These are phyloP conservation scores for Phytophthora cajani DNA, from an alignment of 352 stramenopile genomes.

Conservation along the genomic window DNA sequence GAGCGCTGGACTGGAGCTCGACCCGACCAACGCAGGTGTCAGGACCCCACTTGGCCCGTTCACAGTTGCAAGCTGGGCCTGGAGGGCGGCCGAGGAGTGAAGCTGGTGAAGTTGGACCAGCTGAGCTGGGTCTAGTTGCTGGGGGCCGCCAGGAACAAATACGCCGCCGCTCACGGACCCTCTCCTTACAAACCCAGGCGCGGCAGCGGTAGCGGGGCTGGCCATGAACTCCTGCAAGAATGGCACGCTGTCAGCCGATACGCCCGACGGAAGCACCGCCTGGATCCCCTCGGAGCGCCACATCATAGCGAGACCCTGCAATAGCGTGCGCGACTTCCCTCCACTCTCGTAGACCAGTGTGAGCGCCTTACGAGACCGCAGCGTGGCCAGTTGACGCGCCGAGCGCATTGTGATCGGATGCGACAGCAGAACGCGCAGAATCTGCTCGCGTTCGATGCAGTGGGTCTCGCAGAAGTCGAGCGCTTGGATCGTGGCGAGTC, in stretches of 20 bases:
- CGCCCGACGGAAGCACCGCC: conserved; percentile 44
- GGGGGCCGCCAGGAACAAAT: neutral
- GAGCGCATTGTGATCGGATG: conserved; percentile 73
- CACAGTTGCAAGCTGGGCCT: neutral
- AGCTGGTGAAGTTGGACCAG: conserved; percentile 17
- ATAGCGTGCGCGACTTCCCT: conserved; percentile 61
- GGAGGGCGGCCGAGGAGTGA: neutral
- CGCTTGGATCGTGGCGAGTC: conserved; percentile 78
- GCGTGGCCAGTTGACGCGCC: conserved; percentile 54
- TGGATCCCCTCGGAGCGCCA: conserved; percentile 66
- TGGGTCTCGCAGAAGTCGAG: conserved; percentile 85
- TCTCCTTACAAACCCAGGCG: neutral
- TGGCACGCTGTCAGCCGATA: conserved; percentile 41
- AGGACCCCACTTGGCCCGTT: neutral
- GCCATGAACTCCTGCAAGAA: conserved; percentile 56
- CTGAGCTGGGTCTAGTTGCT: conserved; percentile 10
- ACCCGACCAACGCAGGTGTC: neutral
- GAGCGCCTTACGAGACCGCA: conserved; percentile 66
- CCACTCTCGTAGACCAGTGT: conserved; percentile 62
- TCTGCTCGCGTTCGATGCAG: conserved; percentile 56
- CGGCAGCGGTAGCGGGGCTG: neutral
- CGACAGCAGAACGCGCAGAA: conserved; percentile 53
- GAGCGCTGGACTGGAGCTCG: conserved; percentile 4
- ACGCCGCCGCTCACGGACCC: conserved; percentile 6
- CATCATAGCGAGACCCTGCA: conserved; percentile 69